Percentiles rank a stretch among this genome's conserved stretches.
These are phyloP conservation scores for Lachancea kluyveri DNA, from an alignment of 805 yeast species.

Conservation along the genomic window DNA sequence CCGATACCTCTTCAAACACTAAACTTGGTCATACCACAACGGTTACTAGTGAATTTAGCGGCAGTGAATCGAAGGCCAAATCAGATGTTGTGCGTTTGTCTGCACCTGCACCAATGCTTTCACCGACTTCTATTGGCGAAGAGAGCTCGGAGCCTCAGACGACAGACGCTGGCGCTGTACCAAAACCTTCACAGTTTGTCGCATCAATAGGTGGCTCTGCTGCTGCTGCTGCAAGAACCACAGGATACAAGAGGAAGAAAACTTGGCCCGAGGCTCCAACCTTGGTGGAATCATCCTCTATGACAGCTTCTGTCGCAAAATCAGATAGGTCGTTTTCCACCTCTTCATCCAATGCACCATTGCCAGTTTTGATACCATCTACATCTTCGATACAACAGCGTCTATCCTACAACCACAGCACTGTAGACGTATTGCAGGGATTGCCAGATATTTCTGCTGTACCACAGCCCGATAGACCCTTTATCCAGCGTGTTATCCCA, in stretches of 20 bases:
- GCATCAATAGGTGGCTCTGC: constrained; percentile 6
- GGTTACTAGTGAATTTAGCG: constrained; percentile 9
- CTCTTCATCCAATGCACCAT: constrained; percentile 10
- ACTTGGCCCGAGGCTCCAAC: constrained; percentile 7
- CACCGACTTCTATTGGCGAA: constrained; percentile 59
- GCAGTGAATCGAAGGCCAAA: constrained; percentile 4
- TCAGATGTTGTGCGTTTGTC: constrained; percentile 4
- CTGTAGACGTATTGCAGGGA: constrained; percentile 9
- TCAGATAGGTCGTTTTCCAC: constrained; percentile 13
- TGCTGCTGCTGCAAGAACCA: constrained; percentile 13
- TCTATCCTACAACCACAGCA: constrained; percentile 4
- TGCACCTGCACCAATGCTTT: constrained; percentile 34
- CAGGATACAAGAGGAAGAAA: constrained; percentile 17
- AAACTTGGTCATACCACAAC: too few relatives aligned
- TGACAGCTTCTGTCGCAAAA: constrained; percentile 5
- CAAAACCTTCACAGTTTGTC: constrained; percentile 1
- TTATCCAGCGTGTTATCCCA: constrained; percentile 84
- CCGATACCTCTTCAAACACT: too few relatives aligned
- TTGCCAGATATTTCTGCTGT: constrained; percentile 6
- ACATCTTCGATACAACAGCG: constrained; percentile 7
- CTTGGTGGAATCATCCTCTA: constrained; percentile 1
- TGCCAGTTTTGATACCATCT: constrained; percentile 2
- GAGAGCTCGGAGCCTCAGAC: constrained; percentile 47
- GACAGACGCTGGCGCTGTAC: constrained; percentile 4
- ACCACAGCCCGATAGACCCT: constrained; percentile 34